These are phyloP conservation scores for Aphanomyces euteiches DNA, from an alignment of 352 stramenopile species.

Conservation along the genomic window DNA sequence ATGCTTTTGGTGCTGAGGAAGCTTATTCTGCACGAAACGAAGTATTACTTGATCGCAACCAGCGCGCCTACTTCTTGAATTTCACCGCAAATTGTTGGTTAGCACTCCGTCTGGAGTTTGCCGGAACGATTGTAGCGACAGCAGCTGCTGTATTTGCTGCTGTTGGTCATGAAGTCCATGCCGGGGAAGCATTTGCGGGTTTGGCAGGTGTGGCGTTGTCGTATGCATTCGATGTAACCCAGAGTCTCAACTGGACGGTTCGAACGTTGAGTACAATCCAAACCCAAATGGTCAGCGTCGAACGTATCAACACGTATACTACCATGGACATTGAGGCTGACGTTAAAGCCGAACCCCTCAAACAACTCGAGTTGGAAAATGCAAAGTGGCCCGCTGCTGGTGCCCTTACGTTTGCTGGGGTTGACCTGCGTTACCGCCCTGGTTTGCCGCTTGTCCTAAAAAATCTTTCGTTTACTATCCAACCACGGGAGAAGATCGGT, in stretches of 20 bases:
- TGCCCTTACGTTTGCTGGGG: background rate
- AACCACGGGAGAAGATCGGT: constrained; percentile 79
- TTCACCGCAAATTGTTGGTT: constrained; percentile 76
- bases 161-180: constrained; percentile 31
- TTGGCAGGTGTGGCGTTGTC: constrained; percentile 76
- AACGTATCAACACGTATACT: constrained; percentile 37
- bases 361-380: constrained; percentile 8
- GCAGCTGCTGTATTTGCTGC: constrained; percentile 59
- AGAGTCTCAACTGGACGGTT: constrained; percentile 87
- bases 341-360: constrained; percentile 14
- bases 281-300: constrained; percentile 84
- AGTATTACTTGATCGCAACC: constrained; percentile 11
- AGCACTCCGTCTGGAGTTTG: constrained; percentile 78
- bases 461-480: constrained; percentile 75
- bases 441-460: constrained; percentile 55
- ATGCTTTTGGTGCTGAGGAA: constrained; percentile 7
- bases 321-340: constrained; percentile 21
- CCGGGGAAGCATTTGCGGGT: constrained; percentile 40
- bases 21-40: background rate
- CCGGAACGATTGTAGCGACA: constrained; percentile 65
- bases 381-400: background rate
- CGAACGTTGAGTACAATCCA: constrained; percentile 81
- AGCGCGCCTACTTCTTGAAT: constrained; percentile 1
- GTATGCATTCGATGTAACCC: constrained; percentile 80
- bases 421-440: constrained; percentile 1